Conservation (phyloP, 2,329 filamentous ascomycete genomes). For the Didymella arachidicola region DNA sequence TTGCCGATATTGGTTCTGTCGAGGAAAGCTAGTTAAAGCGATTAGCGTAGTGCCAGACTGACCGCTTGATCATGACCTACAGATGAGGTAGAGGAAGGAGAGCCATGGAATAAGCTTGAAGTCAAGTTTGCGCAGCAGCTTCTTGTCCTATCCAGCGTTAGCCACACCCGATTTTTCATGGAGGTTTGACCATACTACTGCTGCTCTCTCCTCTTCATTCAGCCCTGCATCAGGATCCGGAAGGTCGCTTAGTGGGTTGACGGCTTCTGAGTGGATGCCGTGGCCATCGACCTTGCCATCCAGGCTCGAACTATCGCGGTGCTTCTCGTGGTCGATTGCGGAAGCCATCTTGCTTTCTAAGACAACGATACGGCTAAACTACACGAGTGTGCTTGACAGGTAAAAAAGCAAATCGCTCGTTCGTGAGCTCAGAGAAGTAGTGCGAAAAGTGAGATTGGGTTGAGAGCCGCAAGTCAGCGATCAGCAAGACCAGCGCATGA, state of each 20-base stretch:
- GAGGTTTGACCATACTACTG: conserved; percentile 59
- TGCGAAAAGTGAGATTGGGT: conserved; percentile 4
- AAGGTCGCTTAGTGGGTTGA: conserved; percentile 31
- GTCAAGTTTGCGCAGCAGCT: conserved; percentile 69
- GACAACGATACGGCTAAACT: not conserved
- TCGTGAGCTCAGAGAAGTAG: not conserved
- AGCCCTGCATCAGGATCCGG: conserved; percentile 70
- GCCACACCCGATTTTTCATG: not conserved
- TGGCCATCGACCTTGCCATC: conserved; percentile 34
- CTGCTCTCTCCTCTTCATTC: conserved; percentile 67
- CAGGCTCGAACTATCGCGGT: conserved; percentile 27
- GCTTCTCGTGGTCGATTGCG: conserved; percentile 28
- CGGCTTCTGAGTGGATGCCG: conserved; percentile 19
- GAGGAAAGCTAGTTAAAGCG: conserved; percentile 60
- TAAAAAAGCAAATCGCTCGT: not conserved
- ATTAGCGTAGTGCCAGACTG: not conserved
- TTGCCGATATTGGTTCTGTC: conserved; percentile 79
- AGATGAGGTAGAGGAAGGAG: conserved; percentile 75
- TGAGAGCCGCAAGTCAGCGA: conserved; percentile 17
- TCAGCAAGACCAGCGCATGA: conserved; percentile 10
- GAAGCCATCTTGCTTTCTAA: conserved; percentile 28
- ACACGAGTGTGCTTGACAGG: not conserved
- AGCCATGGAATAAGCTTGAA: conserved; percentile 70
- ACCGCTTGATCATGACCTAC: conserved; percentile 33
- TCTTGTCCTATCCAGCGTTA: conserved; percentile 61